These are phyloP conservation scores for Mallotus japonicus DNA, from an alignment of 441 rosid species.

Conservation along the genomic window DNA sequence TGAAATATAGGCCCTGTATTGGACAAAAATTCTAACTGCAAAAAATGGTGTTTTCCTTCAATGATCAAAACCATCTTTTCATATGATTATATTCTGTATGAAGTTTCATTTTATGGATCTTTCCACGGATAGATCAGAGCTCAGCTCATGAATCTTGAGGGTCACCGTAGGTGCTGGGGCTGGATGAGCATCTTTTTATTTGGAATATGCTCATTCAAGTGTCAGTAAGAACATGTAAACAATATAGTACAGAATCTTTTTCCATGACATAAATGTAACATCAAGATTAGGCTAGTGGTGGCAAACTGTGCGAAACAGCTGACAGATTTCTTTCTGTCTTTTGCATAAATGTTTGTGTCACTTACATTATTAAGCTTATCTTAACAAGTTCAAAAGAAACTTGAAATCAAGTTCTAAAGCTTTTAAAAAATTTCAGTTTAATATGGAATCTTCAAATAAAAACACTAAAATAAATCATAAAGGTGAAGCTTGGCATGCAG, in stretches of 20 bases:
- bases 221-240: neutral
- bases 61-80: neutral
- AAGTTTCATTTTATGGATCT: neutral
- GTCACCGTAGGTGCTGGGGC: neutral
- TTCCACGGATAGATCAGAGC: neutral
- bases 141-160: neutral
- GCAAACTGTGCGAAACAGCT: neutral
- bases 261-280: neutral
- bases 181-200: neutral
- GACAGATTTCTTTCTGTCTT: neutral
- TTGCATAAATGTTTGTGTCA: constrained; percentile 10
- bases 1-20: neutral
- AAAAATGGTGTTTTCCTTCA: neutral
- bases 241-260: neutral
- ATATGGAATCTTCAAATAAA: neutral
- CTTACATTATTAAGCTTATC: constrained; percentile 13
- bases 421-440: neutral
- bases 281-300: too few species aligned
- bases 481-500: neutral
- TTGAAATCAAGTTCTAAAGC: neutral
- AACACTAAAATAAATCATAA: neutral
- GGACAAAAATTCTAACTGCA: constrained; percentile 8
- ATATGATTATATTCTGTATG: neutral
- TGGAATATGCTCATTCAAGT: neutral
- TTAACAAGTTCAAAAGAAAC: neutral